Conservation (phyloP, 164 flowering plant genomes). For the Santalum album region DNA sequence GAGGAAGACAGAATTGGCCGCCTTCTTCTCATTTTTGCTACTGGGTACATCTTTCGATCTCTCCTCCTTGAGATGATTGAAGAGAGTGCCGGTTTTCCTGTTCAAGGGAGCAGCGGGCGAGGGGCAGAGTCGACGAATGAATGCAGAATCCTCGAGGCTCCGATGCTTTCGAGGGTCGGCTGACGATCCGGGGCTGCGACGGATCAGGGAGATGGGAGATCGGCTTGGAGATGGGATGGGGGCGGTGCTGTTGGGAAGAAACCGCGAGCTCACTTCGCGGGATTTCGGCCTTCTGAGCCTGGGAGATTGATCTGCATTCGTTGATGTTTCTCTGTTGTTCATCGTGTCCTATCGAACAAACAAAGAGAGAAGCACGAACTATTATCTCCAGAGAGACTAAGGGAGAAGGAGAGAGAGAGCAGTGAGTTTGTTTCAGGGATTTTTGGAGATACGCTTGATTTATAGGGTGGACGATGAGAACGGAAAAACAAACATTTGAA, state of each 20-base stretch:
- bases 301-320: slow-evolving; percentile 15
- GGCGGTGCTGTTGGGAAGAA: slow-evolving; percentile 31
- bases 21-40: slow-evolving; percentile 1
- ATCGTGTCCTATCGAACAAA: neutral
- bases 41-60: slow-evolving; percentile 29
- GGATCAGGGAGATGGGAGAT: slow-evolving; percentile 39
- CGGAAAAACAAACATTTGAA: too few species aligned
- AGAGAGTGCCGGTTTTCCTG: slow-evolving; percentile 29
- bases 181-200: slow-evolving; percentile 19
- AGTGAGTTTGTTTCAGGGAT: too few species aligned
- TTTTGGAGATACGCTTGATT: too few species aligned
- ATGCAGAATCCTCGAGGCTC: slow-evolving; percentile 23
- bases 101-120: slow-evolving; percentile 14
- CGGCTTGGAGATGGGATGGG: slow-evolving; percentile 11
- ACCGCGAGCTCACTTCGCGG: slow-evolving; percentile 58
- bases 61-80: slow-evolving; percentile 47
- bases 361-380: too few species aligned
- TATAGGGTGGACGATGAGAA: too few species aligned
- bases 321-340: neutral
- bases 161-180: slow-evolving; percentile 22
- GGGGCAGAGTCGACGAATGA: slow-evolving; percentile 57
- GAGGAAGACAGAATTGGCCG: slow-evolving; percentile 3
- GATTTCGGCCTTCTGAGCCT: slow-evolving; percentile 32
- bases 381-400: too few species aligned
- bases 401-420: too few species aligned